Evolutionary conservation across 441 rosid genomes (phyloP), one percentile per base, ranked within the genome.

Genomic region (Erysimum cheiri): DNA sequence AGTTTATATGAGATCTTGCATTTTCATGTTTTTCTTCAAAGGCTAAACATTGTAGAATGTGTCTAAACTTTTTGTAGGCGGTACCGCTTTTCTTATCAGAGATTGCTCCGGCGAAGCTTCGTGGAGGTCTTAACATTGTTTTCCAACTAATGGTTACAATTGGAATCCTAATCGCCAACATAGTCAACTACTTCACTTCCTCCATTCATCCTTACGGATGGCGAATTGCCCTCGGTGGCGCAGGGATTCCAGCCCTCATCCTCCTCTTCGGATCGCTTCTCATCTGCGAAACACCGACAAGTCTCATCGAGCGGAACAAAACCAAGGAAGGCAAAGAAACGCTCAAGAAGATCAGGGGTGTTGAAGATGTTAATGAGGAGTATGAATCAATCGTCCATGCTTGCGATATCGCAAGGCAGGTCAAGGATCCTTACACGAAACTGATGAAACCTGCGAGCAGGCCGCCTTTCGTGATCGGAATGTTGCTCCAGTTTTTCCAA

Each of bases 401-500:
- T 15, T 72, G 88, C 14, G 87, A 82, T 46, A 4, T 69, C 19
- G 87, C 90, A 0, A 82, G 43, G 29, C 80, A 41, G 33, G 82
- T 82, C 12, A 86, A 75, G 46, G 41, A 81, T 3, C 86, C 92
- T 2, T 84, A 80, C 73, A 64, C 53, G 47, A 74, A 77, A 15
- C 80, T 88, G 37, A 74, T 80, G 78, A 75, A 80, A 69, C 76
- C 64, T 5, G 64, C 50, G 0, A 84, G 84, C 69, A 48, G 83
- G 7, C 87, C 91, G 1, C 91, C 81, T 13, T 81, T 86, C 0
- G 83, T 86, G 17, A 85, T 86, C 2, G 85, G 85, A 35, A 60
- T 81, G 62, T 12, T 72, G 47, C 68, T 82, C 2, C 90, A 93
- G 93, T 62, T 91, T 37, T 93, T 93, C 88, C 98, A 93, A 74